These are phyloP conservation scores for Digitaria exilis DNA, from an alignment of 202 grass and related monocot species.

Conservation along the genomic window DNA sequence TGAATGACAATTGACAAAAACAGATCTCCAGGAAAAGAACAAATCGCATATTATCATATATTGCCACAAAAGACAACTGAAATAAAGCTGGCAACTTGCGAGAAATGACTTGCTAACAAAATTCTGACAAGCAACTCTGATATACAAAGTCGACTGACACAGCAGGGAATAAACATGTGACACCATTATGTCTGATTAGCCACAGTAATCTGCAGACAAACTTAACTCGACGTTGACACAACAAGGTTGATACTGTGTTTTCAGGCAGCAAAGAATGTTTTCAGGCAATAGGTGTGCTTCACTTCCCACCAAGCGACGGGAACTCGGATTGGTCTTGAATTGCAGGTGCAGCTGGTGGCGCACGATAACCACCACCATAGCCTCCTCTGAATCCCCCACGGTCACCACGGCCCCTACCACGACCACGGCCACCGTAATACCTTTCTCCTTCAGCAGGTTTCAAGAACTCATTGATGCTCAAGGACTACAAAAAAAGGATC, in stretches of 20 bases:
- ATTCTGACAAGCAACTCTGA: conserved; percentile 45
- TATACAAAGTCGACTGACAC: conserved; percentile 43
- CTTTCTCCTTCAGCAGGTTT: conserved; percentile 81
- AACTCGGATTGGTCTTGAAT: conserved; percentile 78
- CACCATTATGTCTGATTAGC: conserved; percentile 41
- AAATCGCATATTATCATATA: neutral
- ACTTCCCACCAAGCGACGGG: conserved; percentile 78
- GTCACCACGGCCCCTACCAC: conserved; percentile 65
- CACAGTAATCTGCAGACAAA: neutral
- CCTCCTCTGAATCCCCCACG: conserved; percentile 59
- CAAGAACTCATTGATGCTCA: conserved; percentile 81
- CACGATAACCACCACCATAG: conserved; percentile 35
- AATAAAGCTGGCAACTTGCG: neutral
- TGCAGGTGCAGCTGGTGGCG: conserved; percentile 51
- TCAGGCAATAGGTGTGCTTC: conserved; percentile 23
- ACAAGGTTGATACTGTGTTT: neutral
- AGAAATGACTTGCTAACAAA: conserved; percentile 21
- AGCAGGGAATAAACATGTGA: neutral
- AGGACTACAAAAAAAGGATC: conserved; percentile 45
- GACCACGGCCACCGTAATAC: conserved; percentile 62
- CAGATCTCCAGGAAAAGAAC: neutral
- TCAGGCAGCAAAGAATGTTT: neutral
- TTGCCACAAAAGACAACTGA: neutral
- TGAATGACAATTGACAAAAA: neutral
- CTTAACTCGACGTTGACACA: conserved; percentile 25